Evolutionary conservation across 768 basidiomycete genomes (phyloP), one percentile per base, ranked within the genome.

Genomic region (Tricholoma flavovirens): DNA sequence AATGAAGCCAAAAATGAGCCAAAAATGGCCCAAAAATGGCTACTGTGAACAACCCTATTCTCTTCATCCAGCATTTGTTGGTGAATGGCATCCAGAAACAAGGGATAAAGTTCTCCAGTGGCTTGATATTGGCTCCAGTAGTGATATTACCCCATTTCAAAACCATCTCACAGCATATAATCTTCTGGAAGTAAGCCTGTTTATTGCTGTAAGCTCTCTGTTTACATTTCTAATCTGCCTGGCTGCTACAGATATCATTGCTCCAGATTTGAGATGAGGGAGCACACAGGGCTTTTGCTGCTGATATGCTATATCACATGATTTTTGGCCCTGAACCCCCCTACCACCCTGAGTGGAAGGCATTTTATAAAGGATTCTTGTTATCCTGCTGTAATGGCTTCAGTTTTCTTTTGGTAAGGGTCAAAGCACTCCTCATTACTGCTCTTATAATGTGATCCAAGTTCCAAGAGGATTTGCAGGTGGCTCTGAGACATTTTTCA

Each of bases 401-500:
- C 12, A 49, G 19, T 22, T 45, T 57, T 57, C 22, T 12, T 21
- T 56, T 10, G 40, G 19, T 53, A 43, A 43, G 42, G 19, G 10
- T 43, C 49, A 10, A 49, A 15, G 22, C 24, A 33, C 12, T 19
- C 12, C 4, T 19, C 38, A 10, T 15, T 36, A 42, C 32, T 19
- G 7, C 19, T 43, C 29, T 11, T 11, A 43, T 21, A 14, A 9
- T 45, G 42, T 17, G 38, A 11, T 35, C 22, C 15, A 45, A 30
- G n/a, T 26, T 43, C 32, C 35, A 21, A 43, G 19, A 21, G 17
- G 19, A 5, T 43, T 57, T 57, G 45, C 12, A 19, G 56, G 56
- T 17, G 55, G 55, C 14, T 52, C 56, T 2, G 56, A 57, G 36
- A 35, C 29, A n/a, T 53, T 57, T 35, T 46, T 57, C 29, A 57